Conservation (phyloP, 768 basidiomycete species). For the Termitomyces sp. region DNA sequence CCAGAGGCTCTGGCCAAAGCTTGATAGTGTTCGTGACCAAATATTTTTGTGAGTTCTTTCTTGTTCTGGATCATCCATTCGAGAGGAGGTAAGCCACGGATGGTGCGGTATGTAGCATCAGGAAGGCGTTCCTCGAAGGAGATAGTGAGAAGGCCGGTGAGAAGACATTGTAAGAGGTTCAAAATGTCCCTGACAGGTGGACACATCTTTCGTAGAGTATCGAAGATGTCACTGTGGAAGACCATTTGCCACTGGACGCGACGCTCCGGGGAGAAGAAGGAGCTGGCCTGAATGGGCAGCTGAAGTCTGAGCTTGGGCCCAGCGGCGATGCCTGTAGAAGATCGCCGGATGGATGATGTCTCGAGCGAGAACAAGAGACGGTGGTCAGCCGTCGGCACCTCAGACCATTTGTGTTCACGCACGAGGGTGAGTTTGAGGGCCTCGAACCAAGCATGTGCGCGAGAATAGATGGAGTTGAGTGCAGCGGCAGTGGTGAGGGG, state of each 20-base stretch:
- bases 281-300: constrained; percentile 74
- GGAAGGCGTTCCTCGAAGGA: constrained; percentile 72
- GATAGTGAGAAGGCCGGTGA: constrained; percentile 69
- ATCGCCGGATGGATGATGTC: constrained; percentile 75
- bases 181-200: constrained; percentile 70
- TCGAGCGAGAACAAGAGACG: constrained; percentile 81
- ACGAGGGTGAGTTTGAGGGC: constrained; percentile 61
- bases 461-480: constrained; percentile 74
- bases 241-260: constrained; percentile 90
- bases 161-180: constrained; percentile 65
- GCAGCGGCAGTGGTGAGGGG: constrained; percentile 82
- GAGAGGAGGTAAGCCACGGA: constrained; percentile 75
- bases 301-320: constrained; percentile 71
- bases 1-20: constrained; percentile 70
- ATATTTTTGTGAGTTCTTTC: constrained; percentile 62
- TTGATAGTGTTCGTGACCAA: constrained; percentile 67
- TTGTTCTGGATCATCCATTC: constrained; percentile 77
- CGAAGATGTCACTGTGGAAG: constrained; percentile 76
- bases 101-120: constrained; percentile 68
- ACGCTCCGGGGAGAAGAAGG: constrained; percentile 83
- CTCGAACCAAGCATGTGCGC: constrained; percentile 74
- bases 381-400: constrained; percentile 52
- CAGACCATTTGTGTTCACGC: constrained; percentile 68
- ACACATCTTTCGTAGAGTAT: constrained; percentile 63
- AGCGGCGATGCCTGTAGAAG: constrained; percentile 70